Conservation (phyloP, 1,284 basidiomycete species). For the Microbotryomycetes sp. region DNA sequence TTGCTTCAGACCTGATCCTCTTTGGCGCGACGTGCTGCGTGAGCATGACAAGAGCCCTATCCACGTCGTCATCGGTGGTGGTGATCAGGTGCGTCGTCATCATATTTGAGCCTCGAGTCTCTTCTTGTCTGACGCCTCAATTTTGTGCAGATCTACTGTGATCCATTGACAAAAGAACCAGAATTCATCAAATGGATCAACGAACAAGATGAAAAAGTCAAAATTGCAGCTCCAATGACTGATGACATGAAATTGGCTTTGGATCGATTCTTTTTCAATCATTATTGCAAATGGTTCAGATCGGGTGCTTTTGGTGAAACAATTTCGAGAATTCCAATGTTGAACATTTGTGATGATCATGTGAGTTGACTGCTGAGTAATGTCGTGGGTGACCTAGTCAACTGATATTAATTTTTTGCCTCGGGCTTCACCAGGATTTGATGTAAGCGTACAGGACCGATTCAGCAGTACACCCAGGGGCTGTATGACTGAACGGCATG, state of each 20-base stretch:
- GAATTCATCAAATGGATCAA: conserved; percentile 69
- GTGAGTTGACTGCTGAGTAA: conserved; percentile 32
- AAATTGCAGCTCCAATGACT: conserved; percentile 56
- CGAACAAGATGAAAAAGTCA: conserved; percentile 58
- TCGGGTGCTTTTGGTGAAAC: conserved; percentile 86
- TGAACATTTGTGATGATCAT: conserved; percentile 57
- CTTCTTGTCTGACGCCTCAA: conserved; percentile 21
- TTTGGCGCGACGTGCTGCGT: conserved; percentile 84
- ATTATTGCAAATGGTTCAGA: conserved; percentile 54
- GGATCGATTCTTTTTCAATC: conserved; percentile 70
- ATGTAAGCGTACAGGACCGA: not conserved
- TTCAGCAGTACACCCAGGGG: not conserved
- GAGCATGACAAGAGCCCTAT: conserved; percentile 75
- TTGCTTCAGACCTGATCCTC: conserved; percentile 47
- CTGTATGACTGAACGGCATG: not conserved
- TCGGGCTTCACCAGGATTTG: not conserved
- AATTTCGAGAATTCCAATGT: conserved; percentile 76
- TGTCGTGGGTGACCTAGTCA: not conserved
- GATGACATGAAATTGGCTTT: conserved; percentile 69
- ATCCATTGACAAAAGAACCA: conserved; percentile 47
- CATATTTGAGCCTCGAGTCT: too few relatives aligned
- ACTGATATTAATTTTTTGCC: too few relatives aligned
- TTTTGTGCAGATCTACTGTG: conserved; percentile 44
- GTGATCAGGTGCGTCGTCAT: conserved; percentile 65
- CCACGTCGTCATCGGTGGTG: conserved; percentile 60